These are phyloP conservation scores for Lumnitzera racemosa DNA, from an alignment of 345 rosid species.

Conservation along the genomic window DNA sequence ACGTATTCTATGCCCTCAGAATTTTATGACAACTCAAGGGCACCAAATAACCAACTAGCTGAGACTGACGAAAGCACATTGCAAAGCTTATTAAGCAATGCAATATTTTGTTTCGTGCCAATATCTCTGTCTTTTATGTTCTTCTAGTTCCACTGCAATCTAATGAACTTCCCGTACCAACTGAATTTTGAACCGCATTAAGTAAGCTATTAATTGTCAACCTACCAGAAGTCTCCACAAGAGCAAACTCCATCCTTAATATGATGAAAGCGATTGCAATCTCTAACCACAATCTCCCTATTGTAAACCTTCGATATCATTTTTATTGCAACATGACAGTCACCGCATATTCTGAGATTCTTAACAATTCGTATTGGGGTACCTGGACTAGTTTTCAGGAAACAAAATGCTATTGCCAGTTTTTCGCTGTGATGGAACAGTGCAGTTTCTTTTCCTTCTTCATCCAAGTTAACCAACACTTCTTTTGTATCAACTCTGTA, in stretches of 20 bases:
- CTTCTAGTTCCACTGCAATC: too few relatives aligned
- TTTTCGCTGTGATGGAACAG: conserved; percentile 18
- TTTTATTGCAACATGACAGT: conserved; percentile 18
- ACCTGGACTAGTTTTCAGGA: conserved; percentile 15
- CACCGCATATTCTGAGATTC: conserved; percentile 19
- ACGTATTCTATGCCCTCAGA: too few relatives aligned
- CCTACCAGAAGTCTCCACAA: conserved; percentile 17
- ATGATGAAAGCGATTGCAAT: conserved; percentile 16
- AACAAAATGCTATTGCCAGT: conserved; percentile 20
- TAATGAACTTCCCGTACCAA: background rate
- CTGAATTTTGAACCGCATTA: background rate
- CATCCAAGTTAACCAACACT: conserved; percentile 41
- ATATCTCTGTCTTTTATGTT: too few relatives aligned
- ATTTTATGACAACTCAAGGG: too few relatives aligned
- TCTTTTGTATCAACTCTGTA: conserved; percentile 37
- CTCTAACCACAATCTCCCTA: conserved; percentile 13
- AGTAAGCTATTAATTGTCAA: background rate
- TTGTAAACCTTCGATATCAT: conserved; percentile 16
- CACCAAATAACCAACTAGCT: conserved; percentile 1
- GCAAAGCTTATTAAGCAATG: background rate
- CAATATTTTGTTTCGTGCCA: too few relatives aligned
- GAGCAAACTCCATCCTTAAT: conserved; percentile 15
- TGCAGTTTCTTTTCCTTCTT: conserved; percentile 20
- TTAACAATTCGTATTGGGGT: conserved; percentile 15
- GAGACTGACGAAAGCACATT: background rate